Percentiles rank a stretch among this genome's conserved stretches.
These are phyloP conservation scores for Arabidopsis arenosa DNA, from an alignment of 345 rosid genomes.

Conservation along the genomic window DNA sequence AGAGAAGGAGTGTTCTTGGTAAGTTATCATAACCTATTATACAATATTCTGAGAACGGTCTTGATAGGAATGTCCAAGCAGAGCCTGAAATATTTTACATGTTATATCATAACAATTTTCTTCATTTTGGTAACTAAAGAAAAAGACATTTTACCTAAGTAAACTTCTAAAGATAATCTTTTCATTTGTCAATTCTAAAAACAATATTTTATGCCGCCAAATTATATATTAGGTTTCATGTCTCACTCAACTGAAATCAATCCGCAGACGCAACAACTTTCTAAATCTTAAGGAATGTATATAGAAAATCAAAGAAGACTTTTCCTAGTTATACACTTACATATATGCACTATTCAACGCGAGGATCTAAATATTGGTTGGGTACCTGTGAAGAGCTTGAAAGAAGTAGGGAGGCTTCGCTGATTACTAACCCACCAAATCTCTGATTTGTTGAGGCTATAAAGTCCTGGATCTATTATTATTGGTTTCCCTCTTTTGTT, in stretches of 20 bases:
- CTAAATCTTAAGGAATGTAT: too few relatives aligned
- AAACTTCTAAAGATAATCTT: neutral
- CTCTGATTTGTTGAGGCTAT: conserved; percentile 78
- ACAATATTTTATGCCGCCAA: too few relatives aligned
- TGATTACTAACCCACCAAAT: conserved; percentile 81
- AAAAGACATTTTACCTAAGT: conserved; percentile 24
- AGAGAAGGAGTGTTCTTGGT: conserved; percentile 86
- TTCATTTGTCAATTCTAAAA: neutral
- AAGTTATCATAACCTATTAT: conserved; percentile 88
- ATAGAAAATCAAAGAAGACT: conserved; percentile 1
- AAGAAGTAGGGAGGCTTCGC: conserved; percentile 84
- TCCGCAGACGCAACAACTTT: too few relatives aligned
- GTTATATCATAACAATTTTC: neutral
- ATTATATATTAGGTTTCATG: too few relatives aligned
- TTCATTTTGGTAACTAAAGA: neutral
- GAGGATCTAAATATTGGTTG: neutral
- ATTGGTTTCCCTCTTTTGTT: conserved; percentile 88
- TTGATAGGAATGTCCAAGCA: conserved; percentile 92
- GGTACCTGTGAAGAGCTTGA: conserved; percentile 90
- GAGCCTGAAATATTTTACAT: conserved; percentile 60
- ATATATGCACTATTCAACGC: neutral
- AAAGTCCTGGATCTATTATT: conserved; percentile 84
- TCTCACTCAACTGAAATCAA: too few relatives aligned
- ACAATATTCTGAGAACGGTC: conserved; percentile 81
- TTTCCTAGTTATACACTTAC: neutral